These are phyloP conservation scores for Chaetomiaceae sp. DNA, from an alignment of 2,329 filamentous ascomycete species.

Conservation along the genomic window DNA sequence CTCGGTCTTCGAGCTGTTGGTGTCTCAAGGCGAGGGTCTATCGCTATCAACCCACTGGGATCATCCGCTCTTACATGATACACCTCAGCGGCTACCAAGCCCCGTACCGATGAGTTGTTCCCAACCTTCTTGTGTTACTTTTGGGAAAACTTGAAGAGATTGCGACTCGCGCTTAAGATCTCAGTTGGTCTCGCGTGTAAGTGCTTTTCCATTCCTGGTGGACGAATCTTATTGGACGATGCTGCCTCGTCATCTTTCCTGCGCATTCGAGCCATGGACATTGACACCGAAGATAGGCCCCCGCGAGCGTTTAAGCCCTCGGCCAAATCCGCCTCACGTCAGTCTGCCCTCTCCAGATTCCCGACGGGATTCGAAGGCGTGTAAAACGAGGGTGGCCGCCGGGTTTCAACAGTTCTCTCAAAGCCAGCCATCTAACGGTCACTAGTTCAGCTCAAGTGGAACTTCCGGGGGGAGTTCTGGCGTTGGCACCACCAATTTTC, in stretches of 20 bases:
- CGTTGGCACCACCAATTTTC: constrained; percentile 14
- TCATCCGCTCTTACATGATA: background rate
- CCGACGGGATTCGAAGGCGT: background rate
- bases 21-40: background rate
- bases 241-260: background rate
- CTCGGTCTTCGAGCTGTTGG: background rate
- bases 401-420: background rate
- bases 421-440: constrained; percentile 8
- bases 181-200: constrained; percentile 4
- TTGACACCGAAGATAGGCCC: background rate
- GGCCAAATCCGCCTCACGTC: background rate
- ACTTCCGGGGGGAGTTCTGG: constrained; percentile 2
- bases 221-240: background rate
- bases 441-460: constrained; percentile 8
- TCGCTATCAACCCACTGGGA: background rate
- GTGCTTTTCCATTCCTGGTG: constrained; percentile 1
- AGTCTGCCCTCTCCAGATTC: background rate
- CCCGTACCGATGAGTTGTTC: background rate
- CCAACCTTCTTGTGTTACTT: background rate
- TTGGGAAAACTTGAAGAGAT: background rate
- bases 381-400: no score
- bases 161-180: background rate
- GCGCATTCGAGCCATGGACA: background rate
- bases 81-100: background rate
- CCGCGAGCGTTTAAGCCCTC: background rate